These are phyloP conservation scores for Microbotryomycetes sp. DNA, from an alignment of 1,284 basidiomycete species.

Conservation along the genomic window DNA sequence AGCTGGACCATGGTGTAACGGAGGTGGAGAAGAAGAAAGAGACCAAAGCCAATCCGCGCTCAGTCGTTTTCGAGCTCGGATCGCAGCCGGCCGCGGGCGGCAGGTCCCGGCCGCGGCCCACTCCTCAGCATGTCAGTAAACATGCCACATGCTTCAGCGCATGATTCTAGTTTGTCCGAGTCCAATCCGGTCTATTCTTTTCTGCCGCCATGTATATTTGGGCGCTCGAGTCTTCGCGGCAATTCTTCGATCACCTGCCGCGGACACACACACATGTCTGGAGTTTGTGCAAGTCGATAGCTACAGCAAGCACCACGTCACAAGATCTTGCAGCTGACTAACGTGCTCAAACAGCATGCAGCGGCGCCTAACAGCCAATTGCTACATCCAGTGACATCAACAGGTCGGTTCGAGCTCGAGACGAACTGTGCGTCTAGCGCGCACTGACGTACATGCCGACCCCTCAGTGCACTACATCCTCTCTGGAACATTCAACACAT, in stretches of 20 bases:
- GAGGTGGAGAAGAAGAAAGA: not conserved
- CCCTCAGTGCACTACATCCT: conserved; percentile 21
- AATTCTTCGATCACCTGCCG: too few species aligned
- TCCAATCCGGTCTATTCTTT: too few species aligned
- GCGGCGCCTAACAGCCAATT: not conserved
- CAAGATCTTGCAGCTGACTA: too few species aligned
- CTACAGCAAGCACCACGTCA: not conserved
- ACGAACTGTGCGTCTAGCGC: not conserved
- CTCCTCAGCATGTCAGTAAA: not conserved
- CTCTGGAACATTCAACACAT: conserved; percentile 30
- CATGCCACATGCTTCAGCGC: too few species aligned
- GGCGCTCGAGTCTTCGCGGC: too few species aligned
- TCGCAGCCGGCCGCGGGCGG: not conserved
- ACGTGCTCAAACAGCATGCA: not conserved
- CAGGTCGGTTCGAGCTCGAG: not conserved
- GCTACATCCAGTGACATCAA: conserved; percentile 1
- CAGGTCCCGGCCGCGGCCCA: not conserved
- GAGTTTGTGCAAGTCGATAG: not conserved
- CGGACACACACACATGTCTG: too few species aligned
- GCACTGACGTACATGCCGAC: not conserved
- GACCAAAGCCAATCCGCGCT: not conserved
- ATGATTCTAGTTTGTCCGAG: too few species aligned
- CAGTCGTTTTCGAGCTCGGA: not conserved
- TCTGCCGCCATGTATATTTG: too few species aligned
- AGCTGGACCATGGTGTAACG: not conserved